Base-by-base conservation (phyloP, 1,284 basidiomycete genomes). In the Irpex sp. region DNA sequence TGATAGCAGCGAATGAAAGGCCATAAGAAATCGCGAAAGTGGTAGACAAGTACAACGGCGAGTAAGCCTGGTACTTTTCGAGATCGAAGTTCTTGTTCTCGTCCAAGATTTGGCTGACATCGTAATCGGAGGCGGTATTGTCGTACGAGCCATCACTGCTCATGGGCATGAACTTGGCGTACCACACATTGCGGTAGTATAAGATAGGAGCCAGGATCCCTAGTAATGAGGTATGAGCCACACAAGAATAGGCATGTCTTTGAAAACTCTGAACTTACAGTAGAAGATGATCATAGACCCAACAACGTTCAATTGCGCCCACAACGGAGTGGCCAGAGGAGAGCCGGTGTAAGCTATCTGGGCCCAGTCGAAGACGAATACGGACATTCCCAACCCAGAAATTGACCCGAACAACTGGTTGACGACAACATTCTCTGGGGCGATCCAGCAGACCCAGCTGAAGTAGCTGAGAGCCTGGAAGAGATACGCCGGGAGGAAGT, bases 11-110 rank as follows among this genome's bases (percentile, higher is more conserved):
- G 66, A 88, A 88, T 7, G 83, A 85, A 4, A 86, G 78, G 44
- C 85, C 85, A 67, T 88, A 88, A 52, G 84, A 82, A 19, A 89
- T 77, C n/a, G 85, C 84, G 67, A 89, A 88, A 5, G 85, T 85
- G 21, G 83, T 76, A 0, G 92, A 88, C 17, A 96, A 78, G 77
- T 81, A 87, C 40, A 87, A 74, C 0, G 86, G 85, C 69, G 84
- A 85, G 76, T 87, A 88, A 0, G 72, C 74, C 57, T 81, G 73
- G 73, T 87, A 88, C 60, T 75, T 78, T 63, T 81, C 69, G 72
- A 86, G 80, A 26, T 26, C 3, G 72, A 88, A 80, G 5, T 79
- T 82, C 1, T 79, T 66, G 60, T 37, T 47, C 5, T 75, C 64
- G 66, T 82, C 85, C 62, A 85, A 72, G 63, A 88, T 88, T 63